Evolutionary conservation across 2,329 filamentous ascomycete genomes (phyloP).

Genomic region (Mycosphaerella sp.): DNA sequence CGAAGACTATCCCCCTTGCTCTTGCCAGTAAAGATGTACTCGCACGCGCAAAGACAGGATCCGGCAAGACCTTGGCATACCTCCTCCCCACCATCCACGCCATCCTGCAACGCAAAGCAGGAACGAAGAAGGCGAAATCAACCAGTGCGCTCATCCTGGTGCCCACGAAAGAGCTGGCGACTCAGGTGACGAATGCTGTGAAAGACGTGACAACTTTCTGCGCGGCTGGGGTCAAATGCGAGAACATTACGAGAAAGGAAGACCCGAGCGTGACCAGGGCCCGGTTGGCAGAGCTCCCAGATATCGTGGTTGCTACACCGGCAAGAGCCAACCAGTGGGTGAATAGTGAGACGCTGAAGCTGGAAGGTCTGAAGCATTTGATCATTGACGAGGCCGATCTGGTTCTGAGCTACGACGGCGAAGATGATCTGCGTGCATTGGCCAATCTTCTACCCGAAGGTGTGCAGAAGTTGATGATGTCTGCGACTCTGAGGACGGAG

Average conservation of each 20-base stretch:
- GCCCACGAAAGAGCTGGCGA: conserved; percentile 87
- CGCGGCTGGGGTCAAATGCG: conserved; percentile 70
- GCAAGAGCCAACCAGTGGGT: conserved; percentile 75
- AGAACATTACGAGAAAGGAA: conserved; percentile 86
- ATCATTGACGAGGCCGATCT: conserved; percentile 94
- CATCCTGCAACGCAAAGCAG: conserved; percentile 70
- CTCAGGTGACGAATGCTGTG: conserved; percentile 77
- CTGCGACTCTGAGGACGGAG: conserved; percentile 82
- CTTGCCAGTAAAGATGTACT: conserved; percentile 84
- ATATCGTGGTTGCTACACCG: conserved; percentile 87
- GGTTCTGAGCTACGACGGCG: conserved; percentile 88
- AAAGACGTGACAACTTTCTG: conserved; percentile 75
- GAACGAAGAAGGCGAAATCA: conserved; percentile 40
- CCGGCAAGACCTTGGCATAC: conserved; percentile 96
- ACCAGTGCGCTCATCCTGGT: conserved; percentile 83
- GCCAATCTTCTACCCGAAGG: conserved; percentile 73
- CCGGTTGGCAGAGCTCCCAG: conserved; percentile 75
- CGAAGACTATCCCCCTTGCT: conserved; percentile 78
- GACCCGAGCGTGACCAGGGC: conserved; percentile 83
- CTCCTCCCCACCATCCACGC: conserved; percentile 80
- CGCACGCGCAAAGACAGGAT: conserved; percentile 88
- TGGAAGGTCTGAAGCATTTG: conserved; percentile 66
- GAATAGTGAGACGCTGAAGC: conserved; percentile 62
- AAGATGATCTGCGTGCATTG: conserved; percentile 78
- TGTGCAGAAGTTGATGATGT: conserved; percentile 88